Percentiles rank a stretch among this genome's conserved stretches.
phyloP scores from a whole-genome alignment of 495 filamentous ascomycete species.

The Podospora appendiculata region DNA sequence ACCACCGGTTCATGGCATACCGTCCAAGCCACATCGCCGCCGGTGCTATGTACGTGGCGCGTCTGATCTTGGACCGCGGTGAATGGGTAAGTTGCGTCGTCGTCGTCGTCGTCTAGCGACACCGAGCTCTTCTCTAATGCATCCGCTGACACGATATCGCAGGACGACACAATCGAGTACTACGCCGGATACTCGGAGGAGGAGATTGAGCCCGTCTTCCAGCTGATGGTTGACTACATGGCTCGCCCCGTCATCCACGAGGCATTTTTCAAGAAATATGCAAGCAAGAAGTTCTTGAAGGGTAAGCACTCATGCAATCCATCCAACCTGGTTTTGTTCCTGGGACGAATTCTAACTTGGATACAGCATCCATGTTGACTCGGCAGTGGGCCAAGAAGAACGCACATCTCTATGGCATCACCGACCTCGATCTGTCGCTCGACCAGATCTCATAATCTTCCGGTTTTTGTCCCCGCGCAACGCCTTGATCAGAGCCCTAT shows the following conservation, averaged over 20 bases:
- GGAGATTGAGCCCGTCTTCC: slow-evolving; percentile 86
- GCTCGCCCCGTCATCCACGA: slow-evolving; percentile 81
- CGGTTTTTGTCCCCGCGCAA: background rate
- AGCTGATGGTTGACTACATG: slow-evolving; percentile 92
- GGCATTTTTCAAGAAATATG: slow-evolving; percentile 99
- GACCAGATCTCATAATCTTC: slow-evolving; percentile 29
- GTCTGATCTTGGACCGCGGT: slow-evolving; percentile 80
- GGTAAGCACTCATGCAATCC: slow-evolving; percentile 44
- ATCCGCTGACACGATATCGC: slow-evolving; percentile 7
- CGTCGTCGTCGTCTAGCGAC: background rate
- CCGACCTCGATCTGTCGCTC: slow-evolving; percentile 29
- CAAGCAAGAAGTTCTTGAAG: slow-evolving; percentile 96
- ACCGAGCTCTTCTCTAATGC: background rate
- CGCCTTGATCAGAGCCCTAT: slow-evolving; percentile 1
- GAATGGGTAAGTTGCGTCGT: slow-evolving; percentile 72
- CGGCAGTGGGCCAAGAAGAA: slow-evolving; percentile 88
- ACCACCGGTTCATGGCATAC: slow-evolving; percentile 84
- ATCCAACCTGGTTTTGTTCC: background rate
- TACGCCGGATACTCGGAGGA: slow-evolving; percentile 91
- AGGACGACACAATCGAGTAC: slow-evolving; percentile 83
- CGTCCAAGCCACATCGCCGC: slow-evolving; percentile 85
- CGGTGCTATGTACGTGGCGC: slow-evolving; percentile 88
- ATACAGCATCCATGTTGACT: slow-evolving; percentile 77
- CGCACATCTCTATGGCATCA: slow-evolving; percentile 38
- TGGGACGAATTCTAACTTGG: slow-evolving; percentile 17